Conservation (phyloP, 2,329 filamentous ascomycete species). For the Talaromyces funiculosus region DNA sequence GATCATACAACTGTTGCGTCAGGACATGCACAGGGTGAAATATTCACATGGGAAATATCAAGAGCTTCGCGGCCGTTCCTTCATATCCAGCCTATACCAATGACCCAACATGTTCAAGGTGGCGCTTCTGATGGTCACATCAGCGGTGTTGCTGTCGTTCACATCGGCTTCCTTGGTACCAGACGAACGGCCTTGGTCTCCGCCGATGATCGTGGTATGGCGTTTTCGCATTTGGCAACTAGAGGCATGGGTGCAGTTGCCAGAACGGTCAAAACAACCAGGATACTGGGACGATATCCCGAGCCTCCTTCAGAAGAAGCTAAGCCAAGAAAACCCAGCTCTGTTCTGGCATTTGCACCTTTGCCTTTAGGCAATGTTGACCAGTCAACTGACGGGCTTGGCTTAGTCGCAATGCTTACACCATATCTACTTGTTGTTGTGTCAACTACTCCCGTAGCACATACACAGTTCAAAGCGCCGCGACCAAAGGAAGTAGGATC, state of each 20-base stretch:
- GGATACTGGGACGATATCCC: conserved; percentile 88
- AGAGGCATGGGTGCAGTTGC: conserved; percentile 82
- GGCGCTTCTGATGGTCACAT: conserved; percentile 73
- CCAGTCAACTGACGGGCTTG: conserved; percentile 77
- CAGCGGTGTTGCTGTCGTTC: conserved; percentile 69
- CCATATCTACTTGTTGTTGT: conserved; percentile 95
- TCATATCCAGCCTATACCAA: conserved; percentile 70
- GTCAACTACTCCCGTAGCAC: conserved; percentile 90
- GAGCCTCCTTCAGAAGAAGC: conserved; percentile 55
- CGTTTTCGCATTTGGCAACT: conserved; percentile 92
- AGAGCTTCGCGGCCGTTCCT: conserved; percentile 82
- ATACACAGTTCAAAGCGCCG: conserved; percentile 91
- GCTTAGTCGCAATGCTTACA: conserved; percentile 89
- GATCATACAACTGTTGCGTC: conserved; percentile 89
- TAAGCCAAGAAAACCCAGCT: conserved; percentile 80
- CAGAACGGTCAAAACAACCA: conserved; percentile 78
- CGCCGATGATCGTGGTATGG: conserved; percentile 92
- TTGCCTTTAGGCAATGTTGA: conserved; percentile 92
- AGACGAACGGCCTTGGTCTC: conserved; percentile 92
- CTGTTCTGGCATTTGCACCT: conserved; percentile 84
- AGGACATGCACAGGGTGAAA: conserved; percentile 81
- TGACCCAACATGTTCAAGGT: conserved; percentile 58
- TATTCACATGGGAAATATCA: conserved; percentile 94
- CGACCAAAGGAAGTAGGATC: conserved; percentile 85
- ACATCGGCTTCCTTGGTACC: conserved; percentile 91